Evolutionary conservation across 2,329 filamentous ascomycete species (phyloP).

Genomic region (Pyrenophora graminea): DNA sequence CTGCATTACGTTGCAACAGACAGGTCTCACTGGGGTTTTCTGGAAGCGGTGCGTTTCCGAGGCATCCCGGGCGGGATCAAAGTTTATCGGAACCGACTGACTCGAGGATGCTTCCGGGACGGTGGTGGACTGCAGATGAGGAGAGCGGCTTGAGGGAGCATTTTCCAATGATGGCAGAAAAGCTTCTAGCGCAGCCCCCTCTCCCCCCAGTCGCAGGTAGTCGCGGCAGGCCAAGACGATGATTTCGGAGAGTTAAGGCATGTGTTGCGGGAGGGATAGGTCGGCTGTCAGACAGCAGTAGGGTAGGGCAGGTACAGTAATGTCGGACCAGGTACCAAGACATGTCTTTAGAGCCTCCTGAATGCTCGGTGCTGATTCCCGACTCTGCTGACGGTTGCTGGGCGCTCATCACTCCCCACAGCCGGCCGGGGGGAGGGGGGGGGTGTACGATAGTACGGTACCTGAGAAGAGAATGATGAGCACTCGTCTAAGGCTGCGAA

Average conservation of each 20-base stretch:
- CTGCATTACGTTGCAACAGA: background rate
- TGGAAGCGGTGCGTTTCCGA: constrained; percentile 8
- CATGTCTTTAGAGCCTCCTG: background rate
- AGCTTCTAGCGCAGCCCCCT: constrained; percentile 27
- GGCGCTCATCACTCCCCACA: constrained; percentile 5
- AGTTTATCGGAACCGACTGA: constrained; percentile 22
- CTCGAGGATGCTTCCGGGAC: constrained; percentile 15
- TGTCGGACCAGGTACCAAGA: no score
- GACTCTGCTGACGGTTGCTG: constrained; percentile 3
- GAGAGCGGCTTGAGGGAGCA: background rate
- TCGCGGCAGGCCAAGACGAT: background rate
- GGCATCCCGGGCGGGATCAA: constrained; percentile 17
- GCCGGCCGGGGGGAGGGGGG: no score
- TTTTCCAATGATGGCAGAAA: constrained; percentile 16
- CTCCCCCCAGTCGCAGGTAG: constrained; percentile 17
- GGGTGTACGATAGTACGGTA: no score
- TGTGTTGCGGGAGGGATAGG: background rate
- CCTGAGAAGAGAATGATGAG: background rate
- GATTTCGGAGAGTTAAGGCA: constrained; percentile 7
- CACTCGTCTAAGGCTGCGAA: constrained; percentile 17
- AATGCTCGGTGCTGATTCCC: background rate
- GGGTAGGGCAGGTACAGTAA: no score
- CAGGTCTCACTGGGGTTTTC: constrained; percentile 1
- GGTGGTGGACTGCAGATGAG: constrained; percentile 17
- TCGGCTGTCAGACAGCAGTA: no score